These are phyloP conservation scores for Cystobasidium ongulense DNA, from an alignment of 768 basidiomycete genomes.

Conservation along the genomic window DNA sequence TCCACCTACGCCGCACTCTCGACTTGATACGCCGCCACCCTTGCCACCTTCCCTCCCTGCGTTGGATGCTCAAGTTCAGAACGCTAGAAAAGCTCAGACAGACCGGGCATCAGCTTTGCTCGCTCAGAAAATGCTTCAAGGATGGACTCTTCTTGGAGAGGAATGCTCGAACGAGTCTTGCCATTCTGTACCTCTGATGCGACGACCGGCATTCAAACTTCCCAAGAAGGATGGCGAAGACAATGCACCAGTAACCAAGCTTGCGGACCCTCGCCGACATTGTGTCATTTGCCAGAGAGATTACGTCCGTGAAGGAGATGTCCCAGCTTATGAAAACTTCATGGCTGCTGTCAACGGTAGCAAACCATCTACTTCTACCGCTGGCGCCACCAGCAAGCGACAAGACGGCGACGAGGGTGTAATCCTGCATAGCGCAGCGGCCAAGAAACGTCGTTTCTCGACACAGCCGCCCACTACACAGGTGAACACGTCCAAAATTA, in stretches of 20 bases:
- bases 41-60: background rate
- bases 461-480: background rate
- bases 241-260: background rate
- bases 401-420: background rate
- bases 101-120: constrained; percentile 72
- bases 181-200: constrained; percentile 71
- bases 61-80: background rate
- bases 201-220: background rate
- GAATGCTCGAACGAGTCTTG: constrained; percentile 66
- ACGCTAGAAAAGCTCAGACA: constrained; percentile 63
- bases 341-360: background rate
- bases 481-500: background rate
- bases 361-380: background rate
- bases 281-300: constrained; percentile 20
- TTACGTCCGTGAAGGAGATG: constrained; percentile 14
- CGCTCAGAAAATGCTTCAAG: constrained; percentile 65
- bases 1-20: constrained; percentile 29
- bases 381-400: background rate
- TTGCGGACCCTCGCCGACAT: constrained; percentile 13
- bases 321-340: background rate
- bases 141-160: constrained; percentile 83
- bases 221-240: constrained; percentile 7
- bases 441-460: constrained; percentile 20
- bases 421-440: constrained; percentile 10
- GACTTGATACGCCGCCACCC: background rate